These are phyloP conservation scores for Monosporascus ibericus DNA, from an alignment of 2,329 filamentous ascomycete species.

Conservation along the genomic window DNA sequence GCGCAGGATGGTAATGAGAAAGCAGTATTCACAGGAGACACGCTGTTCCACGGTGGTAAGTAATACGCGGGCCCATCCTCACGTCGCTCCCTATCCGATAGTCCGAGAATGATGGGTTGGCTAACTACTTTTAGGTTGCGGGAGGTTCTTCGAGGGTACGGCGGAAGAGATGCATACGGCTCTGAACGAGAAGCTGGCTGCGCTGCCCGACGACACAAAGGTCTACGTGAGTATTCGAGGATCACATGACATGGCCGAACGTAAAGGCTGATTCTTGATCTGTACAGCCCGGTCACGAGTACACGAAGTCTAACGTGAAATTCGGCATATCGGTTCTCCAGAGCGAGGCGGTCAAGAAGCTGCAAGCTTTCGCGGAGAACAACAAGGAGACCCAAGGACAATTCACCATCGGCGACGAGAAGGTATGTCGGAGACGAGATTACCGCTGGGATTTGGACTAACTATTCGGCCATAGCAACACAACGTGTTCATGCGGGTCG, in stretches of 20 bases:
- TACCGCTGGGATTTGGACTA: background rate
- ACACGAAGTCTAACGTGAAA: conserved; percentile 94
- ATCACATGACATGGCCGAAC: too few species aligned
- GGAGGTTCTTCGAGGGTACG: conserved; percentile 90
- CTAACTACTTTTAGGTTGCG: conserved; percentile 59
- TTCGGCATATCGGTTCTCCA: conserved; percentile 74
- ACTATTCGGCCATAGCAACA: conserved; percentile 54
- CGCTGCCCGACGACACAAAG: conserved; percentile 81
- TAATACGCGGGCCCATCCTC: background rate
- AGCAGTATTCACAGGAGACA: conserved; percentile 93
- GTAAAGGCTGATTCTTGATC: background rate
- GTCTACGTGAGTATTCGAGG: conserved; percentile 64
- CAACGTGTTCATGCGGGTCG: conserved; percentile 92
- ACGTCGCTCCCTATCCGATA: background rate
- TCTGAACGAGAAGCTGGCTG: conserved; percentile 75
- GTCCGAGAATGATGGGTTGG: background rate
- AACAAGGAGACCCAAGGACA: conserved; percentile 89
- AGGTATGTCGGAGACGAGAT: conserved; percentile 48
- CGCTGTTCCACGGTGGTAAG: conserved; percentile 84
- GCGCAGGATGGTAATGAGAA: conserved; percentile 71
- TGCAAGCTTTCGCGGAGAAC: conserved; percentile 68
- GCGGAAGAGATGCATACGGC: conserved; percentile 89
- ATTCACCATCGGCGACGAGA: conserved; percentile 96
- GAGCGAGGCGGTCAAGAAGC: conserved; percentile 67
- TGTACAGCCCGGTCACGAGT: conserved; percentile 85